Conservation (phyloP, 169 alveolate species). For the Plasmodium blacklocki region DNA sequence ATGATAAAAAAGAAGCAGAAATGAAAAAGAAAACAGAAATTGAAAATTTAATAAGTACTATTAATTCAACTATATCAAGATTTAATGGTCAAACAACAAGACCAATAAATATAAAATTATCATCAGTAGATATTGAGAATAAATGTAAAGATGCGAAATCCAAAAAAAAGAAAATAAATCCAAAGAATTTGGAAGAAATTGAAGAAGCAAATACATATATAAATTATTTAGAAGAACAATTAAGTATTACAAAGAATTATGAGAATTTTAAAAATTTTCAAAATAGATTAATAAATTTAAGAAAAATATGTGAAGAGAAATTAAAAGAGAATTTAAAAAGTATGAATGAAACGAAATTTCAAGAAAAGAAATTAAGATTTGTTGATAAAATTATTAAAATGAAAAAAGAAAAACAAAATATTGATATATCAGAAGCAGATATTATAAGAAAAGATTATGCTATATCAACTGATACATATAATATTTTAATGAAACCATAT, state of each 20-base stretch:
- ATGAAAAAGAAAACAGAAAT: conserved; percentile 33
- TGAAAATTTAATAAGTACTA: conserved; percentile 23
- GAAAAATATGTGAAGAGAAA: conserved; percentile 52
- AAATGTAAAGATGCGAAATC: conserved; percentile 58
- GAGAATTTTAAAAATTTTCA: conserved; percentile 67
- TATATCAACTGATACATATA: conserved; percentile 48
- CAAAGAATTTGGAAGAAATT: conserved; percentile 58
- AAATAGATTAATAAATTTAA: conserved; percentile 30
- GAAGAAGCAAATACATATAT: conserved; percentile 71
- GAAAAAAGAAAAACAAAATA: conserved; percentile 66
- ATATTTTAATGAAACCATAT: conserved; percentile 38
- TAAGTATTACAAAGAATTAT: conserved; percentile 55
- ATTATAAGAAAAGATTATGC: conserved; percentile 39
- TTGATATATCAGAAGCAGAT: conserved; percentile 30
- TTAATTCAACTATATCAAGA: conserved; percentile 31
- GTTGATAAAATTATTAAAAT: conserved; percentile 61
- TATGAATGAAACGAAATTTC: conserved; percentile 33
- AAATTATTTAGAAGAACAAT: conserved; percentile 67
- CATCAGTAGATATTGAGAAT: conserved; percentile 47
- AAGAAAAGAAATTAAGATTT: conserved; percentile 49
- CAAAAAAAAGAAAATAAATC: conserved; percentile 50
- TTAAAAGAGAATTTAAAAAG: conserved; percentile 40
- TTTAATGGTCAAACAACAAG: conserved; percentile 51
- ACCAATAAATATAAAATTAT: conserved; percentile 36
- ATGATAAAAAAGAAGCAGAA: conserved; percentile 64